Percentiles rank a stretch among this genome's conserved stretches.
Evolutionary conservation across 1,284 basidiomycete genomes (phyloP).

Genomic region (Polyporus tsugae): DNA sequence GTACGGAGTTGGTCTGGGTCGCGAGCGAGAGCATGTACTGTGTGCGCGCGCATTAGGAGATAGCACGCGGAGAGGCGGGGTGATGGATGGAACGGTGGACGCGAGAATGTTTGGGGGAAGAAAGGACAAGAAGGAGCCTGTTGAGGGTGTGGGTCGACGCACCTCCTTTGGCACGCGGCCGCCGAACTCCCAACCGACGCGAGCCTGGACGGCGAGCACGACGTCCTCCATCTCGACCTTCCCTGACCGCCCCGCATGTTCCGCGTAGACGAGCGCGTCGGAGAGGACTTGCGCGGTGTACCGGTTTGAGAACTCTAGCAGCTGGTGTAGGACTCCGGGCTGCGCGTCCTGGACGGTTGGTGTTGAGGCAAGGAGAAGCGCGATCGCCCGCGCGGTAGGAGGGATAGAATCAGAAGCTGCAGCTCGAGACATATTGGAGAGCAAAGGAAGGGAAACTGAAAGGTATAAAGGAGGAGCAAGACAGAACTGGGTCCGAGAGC

Average conservation of each 20-base stretch:
- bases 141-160: conserved; percentile 37
- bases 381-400: conserved; percentile 91
- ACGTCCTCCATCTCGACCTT: conserved; percentile 93
- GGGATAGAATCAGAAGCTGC: conserved; percentile 74
- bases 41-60: not conserved
- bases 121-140: not conserved
- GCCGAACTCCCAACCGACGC: conserved; percentile 95
- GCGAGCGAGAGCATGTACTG: conserved; percentile 92
- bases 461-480: not conserved
- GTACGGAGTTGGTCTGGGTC: conserved; percentile 88
- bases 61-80: too few relatives aligned
- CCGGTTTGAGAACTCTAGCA: conserved; percentile 95
- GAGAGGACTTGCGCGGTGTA: conserved; percentile 94
- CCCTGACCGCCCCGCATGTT: conserved; percentile 85
- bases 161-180: conserved; percentile 97
- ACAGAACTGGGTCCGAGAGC: not conserved
- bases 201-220: conserved; percentile 89
- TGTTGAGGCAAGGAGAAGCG: conserved; percentile 92
- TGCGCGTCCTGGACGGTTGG: conserved; percentile 93
- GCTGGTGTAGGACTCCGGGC: conserved; percentile 92
- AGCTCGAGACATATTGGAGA: conserved; percentile 62
- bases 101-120: not conserved
- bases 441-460: not conserved
- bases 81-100: not conserved
- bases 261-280: conserved; percentile 92